A percentile compares a stretch with the other conserved stretches of the same genome.
These are phyloP conservation scores for Luffa acutangula DNA, from an alignment of 306 rosid genomes.

Conservation along the genomic window DNA sequence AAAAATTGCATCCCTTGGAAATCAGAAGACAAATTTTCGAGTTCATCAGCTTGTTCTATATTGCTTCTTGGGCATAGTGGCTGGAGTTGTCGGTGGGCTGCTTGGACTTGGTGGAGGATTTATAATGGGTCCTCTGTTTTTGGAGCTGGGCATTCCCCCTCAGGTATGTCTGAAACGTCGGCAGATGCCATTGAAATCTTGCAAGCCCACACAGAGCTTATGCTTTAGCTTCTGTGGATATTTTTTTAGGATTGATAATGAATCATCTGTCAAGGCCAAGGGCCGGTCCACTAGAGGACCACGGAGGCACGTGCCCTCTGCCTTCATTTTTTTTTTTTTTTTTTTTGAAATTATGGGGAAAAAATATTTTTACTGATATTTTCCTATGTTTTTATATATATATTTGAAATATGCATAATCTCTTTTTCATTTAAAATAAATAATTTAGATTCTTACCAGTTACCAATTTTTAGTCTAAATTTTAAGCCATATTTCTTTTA, in stretches of 20 bases:
- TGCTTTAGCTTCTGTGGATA: neutral
- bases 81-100: constrained; percentile 87
- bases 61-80: constrained; percentile 53
- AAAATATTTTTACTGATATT: too few relatives aligned
- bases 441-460: too few relatives aligned
- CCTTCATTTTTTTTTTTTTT: neutral
- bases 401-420: too few relatives aligned
- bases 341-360: neutral
- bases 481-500: too few relatives aligned
- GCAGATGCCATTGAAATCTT: neutral
- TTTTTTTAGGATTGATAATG: neutral
- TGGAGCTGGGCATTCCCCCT: constrained; percentile 93
- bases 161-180: constrained; percentile 33
- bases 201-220: neutral
- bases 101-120: constrained; percentile 96
- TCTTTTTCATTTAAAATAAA: too few relatives aligned
- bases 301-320: neutral
- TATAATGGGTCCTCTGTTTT: constrained; percentile 87
- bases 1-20: constrained; percentile 57
- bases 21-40: constrained; percentile 27
- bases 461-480: too few relatives aligned
- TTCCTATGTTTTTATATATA: too few relatives aligned
- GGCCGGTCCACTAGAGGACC: neutral
- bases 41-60: constrained; percentile 44
- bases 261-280: neutral